Base-by-base conservation (phyloP, 2,329 filamentous ascomycete species). In the Colletotrichum destructivum region DNA sequence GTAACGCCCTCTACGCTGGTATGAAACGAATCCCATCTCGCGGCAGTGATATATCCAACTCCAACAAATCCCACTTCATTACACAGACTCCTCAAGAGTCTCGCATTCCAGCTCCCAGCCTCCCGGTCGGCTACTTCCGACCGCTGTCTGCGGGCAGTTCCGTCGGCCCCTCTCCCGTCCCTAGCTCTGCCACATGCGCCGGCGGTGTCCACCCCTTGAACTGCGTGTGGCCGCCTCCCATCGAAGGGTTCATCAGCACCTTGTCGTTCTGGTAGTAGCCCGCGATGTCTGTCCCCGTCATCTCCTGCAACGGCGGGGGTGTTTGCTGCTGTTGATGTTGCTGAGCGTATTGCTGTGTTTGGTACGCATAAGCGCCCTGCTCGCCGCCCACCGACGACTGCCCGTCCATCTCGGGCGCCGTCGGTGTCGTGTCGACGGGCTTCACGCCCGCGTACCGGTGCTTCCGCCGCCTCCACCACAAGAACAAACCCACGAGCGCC, bases 201-300 rank as follows among this genome's bases (percentile, higher is more conserved):
- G 63, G 54, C 16, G 49, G 44, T 12, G 66, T 38, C 15, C 61
- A 71, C 26, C 52, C 64, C 52, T 68, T 63, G 40, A 63, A 63
- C 52, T 71, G 69, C 54, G 46, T 68, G n/a, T 54, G 44, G 8
- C 31, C 57, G 42, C 15, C 56, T 16, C 42, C 52, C 9, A 23
- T 18, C 16, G n/a, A 40, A 5, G 69, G 46, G 8, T 59, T 57
- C 54, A 56, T 64, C 59, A 71, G 46, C 46, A 71, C 64, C 69
- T 71, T 69, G n/a, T 71, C 65, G 44, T 69, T 71, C 26, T 71
- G 60, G 18, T 71, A 71, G 40, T 71, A 71, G 15, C 54, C 65
- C 0, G 57, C 65, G 13, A 69, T 42, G 18, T 60, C 21, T 0
- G 59, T 66, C 35, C 52, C 69, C 1, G 54, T 42, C 69, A 71